Evolutionary conservation across 2,329 filamentous ascomycete species (phyloP).

Genomic region (Cercospora zeae-maydis): DNA sequence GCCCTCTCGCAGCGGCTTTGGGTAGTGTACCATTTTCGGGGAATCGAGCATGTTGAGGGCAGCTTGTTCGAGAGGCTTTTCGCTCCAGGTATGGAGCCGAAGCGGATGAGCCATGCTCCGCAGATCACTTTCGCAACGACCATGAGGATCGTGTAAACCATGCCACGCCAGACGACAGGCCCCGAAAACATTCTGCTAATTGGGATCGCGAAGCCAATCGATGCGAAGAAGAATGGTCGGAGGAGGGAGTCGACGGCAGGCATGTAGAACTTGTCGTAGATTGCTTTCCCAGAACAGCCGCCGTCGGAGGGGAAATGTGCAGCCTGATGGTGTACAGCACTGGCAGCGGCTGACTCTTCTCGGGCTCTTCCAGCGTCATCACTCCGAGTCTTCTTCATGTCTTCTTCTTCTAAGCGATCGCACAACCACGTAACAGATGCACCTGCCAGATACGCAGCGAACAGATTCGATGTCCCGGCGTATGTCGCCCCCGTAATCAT

Average conservation of each 20-base stretch:
- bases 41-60: neutral
- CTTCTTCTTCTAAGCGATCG: constrained; percentile 31
- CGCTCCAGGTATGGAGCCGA: neutral
- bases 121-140: constrained; percentile 25
- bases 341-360: constrained; percentile 17
- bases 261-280: constrained; percentile 44
- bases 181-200: constrained; percentile 34
- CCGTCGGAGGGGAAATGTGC: neutral
- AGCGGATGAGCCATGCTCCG: constrained; percentile 20
- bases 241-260: constrained; percentile 42
- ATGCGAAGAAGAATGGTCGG: constrained; percentile 34
- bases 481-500: constrained; percentile 34
- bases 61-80: neutral
- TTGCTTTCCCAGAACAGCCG: constrained; percentile 48
- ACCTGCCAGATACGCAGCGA: constrained; percentile 35
- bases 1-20: neutral
- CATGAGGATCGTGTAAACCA: constrained; percentile 33
- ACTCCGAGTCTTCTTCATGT: constrained; percentile 29
- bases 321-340: neutral
- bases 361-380: constrained; percentile 35
- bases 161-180: constrained; percentile 31
- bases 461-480: constrained; percentile 33
- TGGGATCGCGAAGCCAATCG: constrained; percentile 34
- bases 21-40: neutral
- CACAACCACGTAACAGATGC: constrained; percentile 33